A percentile compares a stretch with the other conserved stretches of the same genome.
These are phyloP conservation scores for Triticum urartu DNA, from an alignment of 176 grass and related monocot species.

Conservation along the genomic window DNA sequence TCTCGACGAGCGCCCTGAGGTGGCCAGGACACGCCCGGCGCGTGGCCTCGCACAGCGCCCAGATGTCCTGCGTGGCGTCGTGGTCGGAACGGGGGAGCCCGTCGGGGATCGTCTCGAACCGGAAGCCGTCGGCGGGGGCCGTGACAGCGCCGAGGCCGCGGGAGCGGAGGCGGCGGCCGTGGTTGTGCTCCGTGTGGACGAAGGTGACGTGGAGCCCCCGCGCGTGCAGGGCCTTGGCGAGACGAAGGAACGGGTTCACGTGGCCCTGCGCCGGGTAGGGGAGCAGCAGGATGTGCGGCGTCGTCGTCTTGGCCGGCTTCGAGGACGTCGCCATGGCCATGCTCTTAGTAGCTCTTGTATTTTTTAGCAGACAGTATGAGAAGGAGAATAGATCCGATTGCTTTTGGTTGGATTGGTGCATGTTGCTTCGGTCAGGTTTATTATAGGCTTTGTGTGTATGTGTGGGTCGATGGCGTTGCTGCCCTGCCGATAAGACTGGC, in stretches of 20 bases:
- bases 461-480: neutral
- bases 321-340: neutral
- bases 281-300: conserved; percentile 51
- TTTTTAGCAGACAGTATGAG: too few species aligned
- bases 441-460: neutral
- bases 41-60: conserved; percentile 53
- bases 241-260: conserved; percentile 60
- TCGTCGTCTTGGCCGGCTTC: neutral
- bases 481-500: neutral
- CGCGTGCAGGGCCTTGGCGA: conserved; percentile 53
- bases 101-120: conserved; percentile 61
- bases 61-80: conserved; percentile 65
- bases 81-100: conserved; percentile 43
- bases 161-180: conserved; percentile 49
- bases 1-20: conserved; percentile 33
- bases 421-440: neutral
- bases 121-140: conserved; percentile 24
- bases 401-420: neutral
- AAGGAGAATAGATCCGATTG: neutral
- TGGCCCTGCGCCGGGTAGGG: conserved; percentile 80
- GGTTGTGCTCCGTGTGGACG: conserved; percentile 72
- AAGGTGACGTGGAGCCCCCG: conserved; percentile 61
- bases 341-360: neutral
- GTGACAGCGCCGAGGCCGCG: conserved; percentile 20
- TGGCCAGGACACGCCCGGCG: conserved; percentile 22